Evolutionary conservation across 2,329 filamentous ascomycete genomes (phyloP), one percentile per base, ranked within the genome.

Genomic region (Tetracladium maxilliforme): DNA sequence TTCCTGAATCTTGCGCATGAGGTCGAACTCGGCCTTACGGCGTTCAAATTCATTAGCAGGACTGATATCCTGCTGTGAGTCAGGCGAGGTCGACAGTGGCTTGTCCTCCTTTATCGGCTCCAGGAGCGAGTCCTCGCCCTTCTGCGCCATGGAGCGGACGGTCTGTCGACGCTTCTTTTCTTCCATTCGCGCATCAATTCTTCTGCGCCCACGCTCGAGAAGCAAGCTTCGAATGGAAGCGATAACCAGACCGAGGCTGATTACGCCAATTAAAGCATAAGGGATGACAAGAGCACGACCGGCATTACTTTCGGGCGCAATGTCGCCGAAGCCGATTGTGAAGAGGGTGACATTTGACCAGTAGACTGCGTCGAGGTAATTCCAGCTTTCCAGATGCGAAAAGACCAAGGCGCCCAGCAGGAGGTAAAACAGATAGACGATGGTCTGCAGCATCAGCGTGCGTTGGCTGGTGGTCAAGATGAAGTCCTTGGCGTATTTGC

Each of bases 381-480:
- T 54, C 73, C 84, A 90, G 4, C 52, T 62, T 32, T 92, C 76
- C 4, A 90, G 62, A 3, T 56, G 56, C 6, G 70, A 69, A 42
- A 90, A 93, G 0, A 92, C 53, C 1, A 74, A 65, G 1, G 76
- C 82, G 1, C 86, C 86, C 3, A 83, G 50, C 1, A 80, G 70
- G 0, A 94, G 56, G 58, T 90, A 93, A 23, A 81, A 52, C 25
- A 92, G 73, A 42, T 92, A 81, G 28, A 79, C 56, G 49, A 92
- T 92, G 2, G 83, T 92, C 49, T 94, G 86, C 15, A 93, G 52
- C 59, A 94, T 93, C 13, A 94, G 56, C 0, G 82, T 93, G 7
- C 86, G 68, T 47, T 94, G 86, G 32, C 76, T 77, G 26, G 74
- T 68, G 1, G 78, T 86, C 14, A 93, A 59, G 36, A 65, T 58